phyloP scores from a whole-genome alignment of 2,329 filamentous ascomycete species.

The Pestalotiopsis sp. region DNA sequence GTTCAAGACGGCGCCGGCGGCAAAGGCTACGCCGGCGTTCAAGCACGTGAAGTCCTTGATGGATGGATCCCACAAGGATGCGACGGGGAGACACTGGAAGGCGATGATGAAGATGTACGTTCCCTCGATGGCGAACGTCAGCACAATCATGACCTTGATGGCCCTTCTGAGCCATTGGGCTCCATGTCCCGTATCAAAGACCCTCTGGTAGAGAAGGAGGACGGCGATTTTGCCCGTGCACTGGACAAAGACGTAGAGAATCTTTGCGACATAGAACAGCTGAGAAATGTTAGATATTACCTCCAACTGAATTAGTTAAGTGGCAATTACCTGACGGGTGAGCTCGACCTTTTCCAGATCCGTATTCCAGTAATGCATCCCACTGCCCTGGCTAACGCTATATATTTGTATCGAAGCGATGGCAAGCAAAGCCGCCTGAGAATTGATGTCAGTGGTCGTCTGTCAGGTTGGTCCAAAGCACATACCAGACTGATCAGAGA shows the following conservation, averaged over 20 bases:
- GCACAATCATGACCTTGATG: constrained; percentile 1
- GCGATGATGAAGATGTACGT: constrained; percentile 7
- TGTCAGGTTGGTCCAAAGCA: neutral
- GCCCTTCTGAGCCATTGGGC: neutral
- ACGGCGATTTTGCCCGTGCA: constrained; percentile 3
- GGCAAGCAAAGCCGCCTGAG: neutral
- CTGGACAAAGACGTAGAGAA: constrained; percentile 7
- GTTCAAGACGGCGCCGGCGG: constrained; percentile 2
- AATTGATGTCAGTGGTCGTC: neutral
- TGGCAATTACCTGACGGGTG: neutral
- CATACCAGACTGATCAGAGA: constrained; percentile 5
- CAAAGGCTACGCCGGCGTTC: neutral
- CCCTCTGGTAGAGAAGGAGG: constrained; percentile 3
- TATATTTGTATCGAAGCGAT: neutral
- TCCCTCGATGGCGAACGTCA: constrained; percentile 6
- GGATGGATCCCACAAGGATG: constrained; percentile 7
- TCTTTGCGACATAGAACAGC: constrained; percentile 9
- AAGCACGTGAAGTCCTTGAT: neutral
- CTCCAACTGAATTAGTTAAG: neutral
- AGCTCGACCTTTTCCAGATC: neutral
- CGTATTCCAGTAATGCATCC: constrained; percentile 8
- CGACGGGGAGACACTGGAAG: constrained; percentile 7
- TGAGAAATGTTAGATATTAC: neutral
- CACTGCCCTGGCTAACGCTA: neutral
- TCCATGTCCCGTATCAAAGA: neutral